Base-by-base conservation (phyloP, 129 eudicot species). In the Pulicaria dysenterica region DNA sequence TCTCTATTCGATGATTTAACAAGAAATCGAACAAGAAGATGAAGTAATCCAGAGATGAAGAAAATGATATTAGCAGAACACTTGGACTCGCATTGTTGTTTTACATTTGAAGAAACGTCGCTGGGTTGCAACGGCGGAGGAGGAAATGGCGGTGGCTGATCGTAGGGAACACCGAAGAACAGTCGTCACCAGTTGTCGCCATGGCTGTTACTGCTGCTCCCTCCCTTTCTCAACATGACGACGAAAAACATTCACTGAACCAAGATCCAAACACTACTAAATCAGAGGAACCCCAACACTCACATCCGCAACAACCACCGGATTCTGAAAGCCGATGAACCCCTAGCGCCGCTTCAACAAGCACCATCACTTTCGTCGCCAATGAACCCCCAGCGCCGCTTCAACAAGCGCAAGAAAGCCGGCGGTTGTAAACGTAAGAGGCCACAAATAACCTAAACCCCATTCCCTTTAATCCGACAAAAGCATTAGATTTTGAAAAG, bases 1-100 rank as follows among this genome's bases (percentile, higher is more conserved):
- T 85, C 82, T 53, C 91, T 79, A 19, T 50, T 83, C 53, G 82
- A 73, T 45, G 92, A 87, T 54, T 85, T 84, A 36, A 85, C 47
- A 1, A 92, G 82, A 45, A 60, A 85, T 53, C 98, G 79, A 14
- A 92, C 91, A 51, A 89, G 91, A 44, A 92, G 89, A 74, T 92
- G 98, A 59, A 92, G 93, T 47, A 92, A 74, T 12, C 98, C 96
- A 57, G 95, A 85, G 1, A 92, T 55, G 73, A 89, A 89, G 78
- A 92, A 92, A 16, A 88, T 79, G 0, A 92, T 73, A 89, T 83
- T 24, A 92, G 69, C 0, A 92, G 72, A 55, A 89, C 77, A 50
- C 87, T 87, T 62, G 98, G 91, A 70, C 95, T 92, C 14, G 89
- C 87, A 75, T 80, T 88, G 84, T 68, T 82, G 77, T 79, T 82